These are phyloP conservation scores for Diophrys sp. DNA, from an alignment of 73 alveolate genomes.

Conservation along the genomic window DNA sequence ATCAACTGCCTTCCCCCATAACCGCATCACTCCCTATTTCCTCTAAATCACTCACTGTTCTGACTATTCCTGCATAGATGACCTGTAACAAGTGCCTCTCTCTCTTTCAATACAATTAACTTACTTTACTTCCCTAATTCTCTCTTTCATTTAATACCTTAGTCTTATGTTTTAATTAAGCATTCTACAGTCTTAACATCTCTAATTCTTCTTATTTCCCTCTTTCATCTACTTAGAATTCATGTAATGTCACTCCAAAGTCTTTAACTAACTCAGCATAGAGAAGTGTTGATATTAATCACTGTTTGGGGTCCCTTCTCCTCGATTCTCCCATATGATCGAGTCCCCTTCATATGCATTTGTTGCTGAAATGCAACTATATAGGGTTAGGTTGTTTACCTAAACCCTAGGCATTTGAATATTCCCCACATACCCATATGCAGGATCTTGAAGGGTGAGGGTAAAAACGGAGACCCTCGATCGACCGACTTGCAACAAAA, in stretches of 20 bases:
- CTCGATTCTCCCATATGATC: no score
- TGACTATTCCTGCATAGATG: neutral
- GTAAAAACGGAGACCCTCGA: no score
- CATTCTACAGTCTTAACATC: constrained; percentile 28
- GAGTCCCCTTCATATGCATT: no score
- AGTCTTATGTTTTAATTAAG: constrained; percentile 24
- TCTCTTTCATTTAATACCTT: constrained; percentile 10
- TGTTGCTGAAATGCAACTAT: no score
- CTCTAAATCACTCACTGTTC: neutral
- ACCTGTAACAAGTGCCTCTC: neutral
- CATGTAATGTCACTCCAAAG: constrained; percentile 13
- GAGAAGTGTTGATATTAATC: no score
- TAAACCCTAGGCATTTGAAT: no score
- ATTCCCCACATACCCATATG: no score
- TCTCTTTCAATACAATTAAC: no score
- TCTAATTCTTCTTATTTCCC: constrained; percentile 40
- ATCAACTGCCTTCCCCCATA: neutral
- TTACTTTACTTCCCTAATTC: constrained; percentile 7
- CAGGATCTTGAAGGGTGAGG: no score
- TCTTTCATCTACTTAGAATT: constrained; percentile 38
- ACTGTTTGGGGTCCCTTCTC: no score
- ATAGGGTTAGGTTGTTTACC: no score
- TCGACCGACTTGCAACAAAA: no score
- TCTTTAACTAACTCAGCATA: constrained; percentile 27
- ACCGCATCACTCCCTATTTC: neutral